Conservation (phyloP, 495 filamentous ascomycete genomes). For the Neurospora sp. region DNA sequence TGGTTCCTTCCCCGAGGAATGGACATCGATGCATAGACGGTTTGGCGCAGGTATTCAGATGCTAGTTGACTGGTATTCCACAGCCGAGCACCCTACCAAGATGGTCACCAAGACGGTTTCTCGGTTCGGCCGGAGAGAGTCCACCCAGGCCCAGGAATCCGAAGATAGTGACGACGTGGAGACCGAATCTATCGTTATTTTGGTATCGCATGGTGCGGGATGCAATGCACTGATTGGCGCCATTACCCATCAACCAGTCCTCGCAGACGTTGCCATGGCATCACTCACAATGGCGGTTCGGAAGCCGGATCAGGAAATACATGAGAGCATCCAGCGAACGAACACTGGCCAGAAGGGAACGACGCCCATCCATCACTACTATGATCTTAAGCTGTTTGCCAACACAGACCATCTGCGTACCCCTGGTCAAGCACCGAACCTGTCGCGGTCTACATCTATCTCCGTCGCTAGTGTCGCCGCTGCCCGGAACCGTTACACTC, state of each 20-base stretch:
- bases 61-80: constrained; percentile 72
- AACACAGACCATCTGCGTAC: constrained; percentile 72
- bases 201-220: constrained; percentile 95
- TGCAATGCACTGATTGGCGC: constrained; percentile 94
- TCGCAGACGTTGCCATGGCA: constrained; percentile 81
- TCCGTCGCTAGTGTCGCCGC: constrained; percentile 10
- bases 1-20: constrained; percentile 85
- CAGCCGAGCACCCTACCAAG: constrained; percentile 38
- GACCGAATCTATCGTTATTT: constrained; percentile 68
- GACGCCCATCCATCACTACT: constrained; percentile 43
- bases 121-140: constrained; percentile 12
- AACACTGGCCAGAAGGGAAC: constrained; percentile 16
- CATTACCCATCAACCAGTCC: constrained; percentile 75
- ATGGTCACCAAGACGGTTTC: constrained; percentile 28
- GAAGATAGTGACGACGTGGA: constrained; percentile 43
- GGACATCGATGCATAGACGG: constrained; percentile 85
- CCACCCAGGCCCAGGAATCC: constrained; percentile 3
- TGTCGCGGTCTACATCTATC: constrained; percentile 14
- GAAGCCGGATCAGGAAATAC: constrained; percentile 33
- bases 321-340: neutral
- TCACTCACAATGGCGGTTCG: constrained; percentile 84
- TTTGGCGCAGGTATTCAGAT: constrained; percentile 67
- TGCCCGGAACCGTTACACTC: constrained; percentile 15
- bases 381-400: constrained; percentile 65
- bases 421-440: constrained; percentile 24